These are phyloP conservation scores for Lepidium sativum DNA, from an alignment of 345 rosid genomes.

Conservation along the genomic window DNA sequence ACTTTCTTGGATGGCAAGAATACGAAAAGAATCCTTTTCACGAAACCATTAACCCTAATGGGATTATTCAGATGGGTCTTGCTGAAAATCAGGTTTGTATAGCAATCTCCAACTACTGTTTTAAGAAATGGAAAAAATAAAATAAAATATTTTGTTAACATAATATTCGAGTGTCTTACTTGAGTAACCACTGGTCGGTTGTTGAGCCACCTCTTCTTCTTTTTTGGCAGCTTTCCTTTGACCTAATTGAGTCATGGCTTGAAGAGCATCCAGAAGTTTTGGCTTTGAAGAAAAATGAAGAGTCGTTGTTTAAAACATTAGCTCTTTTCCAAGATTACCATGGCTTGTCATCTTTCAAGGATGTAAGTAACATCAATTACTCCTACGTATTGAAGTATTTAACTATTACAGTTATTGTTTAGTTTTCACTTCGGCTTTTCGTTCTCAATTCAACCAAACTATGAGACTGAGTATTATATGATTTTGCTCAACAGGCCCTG, in stretches of 20 bases:
- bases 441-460: neutral
- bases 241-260: conserved; percentile 68
- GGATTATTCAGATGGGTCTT: conserved; percentile 90
- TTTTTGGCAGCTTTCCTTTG: conserved; percentile 57
- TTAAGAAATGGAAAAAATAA: neutral
- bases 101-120: neutral
- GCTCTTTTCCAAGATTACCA: conserved; percentile 94
- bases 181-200: neutral
- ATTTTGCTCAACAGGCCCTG: conserved; percentile 34
- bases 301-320: conserved; percentile 47
- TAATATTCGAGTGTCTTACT: neutral
- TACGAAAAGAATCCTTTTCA: conserved; percentile 65
- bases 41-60: conserved; percentile 45
- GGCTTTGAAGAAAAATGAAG: conserved; percentile 43
- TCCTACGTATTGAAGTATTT: neutral
- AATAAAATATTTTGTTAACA: neutral
- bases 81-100: conserved; percentile 83
- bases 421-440: neutral
- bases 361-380: conserved; percentile 30
- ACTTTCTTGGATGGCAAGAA: conserved; percentile 75
- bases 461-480: neutral
- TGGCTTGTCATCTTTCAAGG: conserved; percentile 68
- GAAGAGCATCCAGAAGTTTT: conserved; percentile 47
- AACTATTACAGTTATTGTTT: neutral
- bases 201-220: neutral